Percentiles rank a stretch among this genome's conserved stretches.
Conservation (phyloP, 2,329 filamentous ascomycete species). For the Elsinoe arachidis region DNA sequence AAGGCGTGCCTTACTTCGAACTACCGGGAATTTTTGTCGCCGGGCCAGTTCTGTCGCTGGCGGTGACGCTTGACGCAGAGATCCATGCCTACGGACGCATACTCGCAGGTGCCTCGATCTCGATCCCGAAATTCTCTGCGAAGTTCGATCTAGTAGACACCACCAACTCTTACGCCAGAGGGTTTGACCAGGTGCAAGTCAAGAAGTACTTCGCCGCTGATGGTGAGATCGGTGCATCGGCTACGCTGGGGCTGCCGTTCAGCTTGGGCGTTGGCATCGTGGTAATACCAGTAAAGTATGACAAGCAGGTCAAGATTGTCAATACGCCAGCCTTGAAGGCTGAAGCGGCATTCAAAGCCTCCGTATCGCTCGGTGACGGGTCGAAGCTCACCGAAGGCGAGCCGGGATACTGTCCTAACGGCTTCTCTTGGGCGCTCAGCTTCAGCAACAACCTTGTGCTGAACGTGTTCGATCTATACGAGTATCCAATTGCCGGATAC, state of each 20-base stretch:
- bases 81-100: neutral
- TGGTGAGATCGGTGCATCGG: neutral
- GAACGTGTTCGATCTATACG: neutral
- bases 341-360: neutral
- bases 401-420: neutral
- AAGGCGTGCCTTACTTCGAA: neutral
- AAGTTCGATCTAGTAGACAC: constrained; percentile 3
- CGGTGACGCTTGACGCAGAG: neutral
- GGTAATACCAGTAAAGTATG: neutral
- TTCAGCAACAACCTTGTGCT: constrained; percentile 2
- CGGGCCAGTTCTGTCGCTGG: neutral
- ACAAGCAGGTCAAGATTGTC: constrained; percentile 11
- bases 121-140: constrained; percentile 6
- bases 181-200: neutral
- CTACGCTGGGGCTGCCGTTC: constrained; percentile 4
- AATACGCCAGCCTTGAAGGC: neutral
- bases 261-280: constrained; percentile 7
- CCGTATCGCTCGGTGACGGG: neutral
- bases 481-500: neutral
- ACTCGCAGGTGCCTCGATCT: neutral
- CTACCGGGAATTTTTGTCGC: neutral
- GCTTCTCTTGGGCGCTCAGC: neutral
- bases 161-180: neutral
- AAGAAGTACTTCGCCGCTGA: constrained; percentile 3
- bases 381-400: neutral